Conservation (phyloP, 2,329 filamentous ascomycete genomes). For the Phialocephala subalpina region DNA sequence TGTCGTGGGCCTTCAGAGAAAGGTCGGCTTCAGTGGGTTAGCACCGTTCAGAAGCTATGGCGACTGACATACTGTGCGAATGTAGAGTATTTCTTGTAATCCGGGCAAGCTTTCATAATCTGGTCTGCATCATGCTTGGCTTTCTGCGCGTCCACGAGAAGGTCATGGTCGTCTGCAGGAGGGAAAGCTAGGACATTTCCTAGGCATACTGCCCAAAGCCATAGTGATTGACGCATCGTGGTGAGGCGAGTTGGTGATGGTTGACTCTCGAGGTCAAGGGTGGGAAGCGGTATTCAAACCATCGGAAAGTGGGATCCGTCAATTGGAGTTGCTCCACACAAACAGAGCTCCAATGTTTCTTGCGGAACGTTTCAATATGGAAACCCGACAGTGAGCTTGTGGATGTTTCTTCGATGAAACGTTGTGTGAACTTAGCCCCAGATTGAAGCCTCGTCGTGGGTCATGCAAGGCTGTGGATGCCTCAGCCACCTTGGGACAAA, state of each 20-base stretch:
- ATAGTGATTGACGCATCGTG: slow-evolving; percentile 23
- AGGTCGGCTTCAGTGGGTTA: slow-evolving; percentile 65
- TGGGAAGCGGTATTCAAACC: slow-evolving; percentile 14
- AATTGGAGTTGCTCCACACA: slow-evolving; percentile 9
- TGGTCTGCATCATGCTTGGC: slow-evolving; percentile 2
- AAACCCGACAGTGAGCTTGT: neutral
- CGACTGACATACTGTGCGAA: slow-evolving; percentile 37
- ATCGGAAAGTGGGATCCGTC: slow-evolving; percentile 11
- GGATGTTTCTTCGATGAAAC: no score
- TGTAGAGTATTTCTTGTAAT: slow-evolving; percentile 45
- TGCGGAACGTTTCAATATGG: neutral
- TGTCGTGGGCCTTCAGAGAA: slow-evolving; percentile 80
- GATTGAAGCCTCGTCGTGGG: no score
- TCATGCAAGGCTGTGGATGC: no score
- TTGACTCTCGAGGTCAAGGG: slow-evolving; percentile 11
- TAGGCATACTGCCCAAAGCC: slow-evolving; percentile 29
- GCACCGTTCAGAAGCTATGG: neutral
- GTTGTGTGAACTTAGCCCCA: no score
- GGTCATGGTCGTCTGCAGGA: neutral
- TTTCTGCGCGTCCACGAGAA: neutral
- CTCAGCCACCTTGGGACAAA: no score
- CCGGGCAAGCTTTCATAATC: slow-evolving; percentile 43
- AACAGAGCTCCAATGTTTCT: neutral
- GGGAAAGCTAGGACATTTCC: slow-evolving; percentile 19
- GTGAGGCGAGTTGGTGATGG: neutral